Percentiles rank a stretch among this genome's conserved stretches.
Evolutionary conservation across 2,329 filamentous ascomycete genomes (phyloP).

Genomic region (Aspergillus melleus): DNA sequence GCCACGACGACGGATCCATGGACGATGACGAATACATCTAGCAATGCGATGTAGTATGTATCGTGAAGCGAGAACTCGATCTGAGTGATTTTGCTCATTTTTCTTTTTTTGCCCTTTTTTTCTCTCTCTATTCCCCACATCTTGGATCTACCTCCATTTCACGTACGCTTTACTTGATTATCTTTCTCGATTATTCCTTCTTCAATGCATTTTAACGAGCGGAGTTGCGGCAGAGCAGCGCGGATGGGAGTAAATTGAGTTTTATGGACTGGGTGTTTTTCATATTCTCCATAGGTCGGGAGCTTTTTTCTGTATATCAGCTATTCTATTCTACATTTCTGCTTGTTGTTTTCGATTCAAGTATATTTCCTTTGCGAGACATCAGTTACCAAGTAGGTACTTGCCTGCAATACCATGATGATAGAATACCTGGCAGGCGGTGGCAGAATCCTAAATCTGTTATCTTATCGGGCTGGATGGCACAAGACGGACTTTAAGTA

Average conservation of each 20-base stretch:
- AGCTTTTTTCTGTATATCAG: background rate
- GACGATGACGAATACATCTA: constrained; percentile 32
- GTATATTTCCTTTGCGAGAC: no score
- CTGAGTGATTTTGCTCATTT: background rate
- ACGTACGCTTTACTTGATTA: no score
- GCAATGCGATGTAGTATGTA: background rate
- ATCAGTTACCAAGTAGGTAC: no score
- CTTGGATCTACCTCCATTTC: no score
- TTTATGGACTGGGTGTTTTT: background rate
- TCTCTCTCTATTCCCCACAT: no score
- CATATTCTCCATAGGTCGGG: background rate
- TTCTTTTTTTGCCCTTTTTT: background rate
- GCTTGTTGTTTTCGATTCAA: no score
- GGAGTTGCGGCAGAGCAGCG: background rate
- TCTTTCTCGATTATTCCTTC: background rate
- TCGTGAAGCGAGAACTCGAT: no score
- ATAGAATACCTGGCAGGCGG: no score
- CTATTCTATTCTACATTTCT: background rate
- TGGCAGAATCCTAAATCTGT: background rate
- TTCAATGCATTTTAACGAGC: background rate
- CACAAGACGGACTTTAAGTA: no score
- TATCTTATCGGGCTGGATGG: background rate
- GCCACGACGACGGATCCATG: constrained; percentile 25
- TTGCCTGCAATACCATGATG: no score
- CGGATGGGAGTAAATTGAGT: background rate